Evolutionary conservation across 805 yeast genomes (phyloP), one percentile per base, ranked within the genome.

Genomic region (Torulaspora delbrueckii): DNA sequence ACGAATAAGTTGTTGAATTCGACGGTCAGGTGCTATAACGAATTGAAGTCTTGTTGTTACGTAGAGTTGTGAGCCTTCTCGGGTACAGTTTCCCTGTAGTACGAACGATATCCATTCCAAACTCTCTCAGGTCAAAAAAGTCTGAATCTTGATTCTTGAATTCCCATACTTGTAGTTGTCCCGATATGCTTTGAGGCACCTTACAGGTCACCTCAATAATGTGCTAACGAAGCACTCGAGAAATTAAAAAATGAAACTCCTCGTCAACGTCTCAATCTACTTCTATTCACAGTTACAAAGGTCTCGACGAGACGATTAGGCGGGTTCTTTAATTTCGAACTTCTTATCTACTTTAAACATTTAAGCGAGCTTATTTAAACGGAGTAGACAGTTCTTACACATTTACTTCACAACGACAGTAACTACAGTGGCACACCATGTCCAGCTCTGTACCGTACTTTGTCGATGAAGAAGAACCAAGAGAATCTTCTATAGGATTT

Each of bases 401-500:
- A 31, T 16, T 16, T 9, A 13, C 13, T 19, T 7, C 10, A 8
- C 34, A 31, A 16, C 9, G 22, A 31, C 31, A 31, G 6, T 4
- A 31, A 16, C 12, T 2, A 19, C 22, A 34, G 13, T 10, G 19
- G 3, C 34, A 14, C 13, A 22, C 13, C 8, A 40, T 40, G 43
- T 32, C 43, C 16, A 40, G 43, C 31, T 24, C 37, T 14, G 37
- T 42, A 2, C 45, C 40, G n/a, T 35, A 40, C n/a, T 43, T 37
- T 12, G 19, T 32, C 13, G 46, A 42, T 43, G 47, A 45, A 13
- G 51, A 48, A 5, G 43, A 22, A 8, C 31, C 30, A 8, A 40
- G 33, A 12, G 32, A 19, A 3, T 19, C 22, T 19, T 19, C 22
- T 4, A 19, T 27, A 7, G 41, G 53, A 8, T 75, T 57, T 52